Conservation (phyloP, 2,329 filamentous ascomycete species). For the Furcasterigmium sp. region DNA sequence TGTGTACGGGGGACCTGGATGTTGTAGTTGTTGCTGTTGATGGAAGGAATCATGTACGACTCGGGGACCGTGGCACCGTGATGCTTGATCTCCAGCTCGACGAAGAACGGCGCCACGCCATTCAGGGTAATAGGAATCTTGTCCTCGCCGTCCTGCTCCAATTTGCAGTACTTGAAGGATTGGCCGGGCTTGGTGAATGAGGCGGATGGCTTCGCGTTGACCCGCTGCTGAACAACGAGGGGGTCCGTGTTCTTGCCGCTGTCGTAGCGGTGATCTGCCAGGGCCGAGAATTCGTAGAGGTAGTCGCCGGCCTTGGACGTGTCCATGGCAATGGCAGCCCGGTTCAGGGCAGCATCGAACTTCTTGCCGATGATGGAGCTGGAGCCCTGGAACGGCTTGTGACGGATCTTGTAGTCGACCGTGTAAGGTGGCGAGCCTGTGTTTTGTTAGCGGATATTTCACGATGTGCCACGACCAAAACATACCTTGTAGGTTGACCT, state of each 20-base stretch:
- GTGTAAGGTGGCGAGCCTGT: constrained; percentile 74
- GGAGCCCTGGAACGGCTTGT: constrained; percentile 63
- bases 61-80: constrained; percentile 76
- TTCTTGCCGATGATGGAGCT: constrained; percentile 62
- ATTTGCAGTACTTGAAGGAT: constrained; percentile 91
- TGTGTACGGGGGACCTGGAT: constrained; percentile 81
- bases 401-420: constrained; percentile 74
- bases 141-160: constrained; percentile 76
- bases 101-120: constrained; percentile 78
- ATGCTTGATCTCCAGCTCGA: constrained; percentile 92
- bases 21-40: constrained; percentile 67
- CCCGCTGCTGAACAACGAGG: constrained; percentile 71
- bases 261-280: constrained; percentile 84
- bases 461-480: constrained; percentile 6
- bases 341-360: constrained; percentile 70
- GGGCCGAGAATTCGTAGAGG: constrained; percentile 76
- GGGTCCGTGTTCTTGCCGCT: constrained; percentile 62
- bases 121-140: constrained; percentile 81
- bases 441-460: constrained; percentile 22
- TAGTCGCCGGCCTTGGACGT: constrained; percentile 78
- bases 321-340: constrained; percentile 79
- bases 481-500: constrained; percentile 72
- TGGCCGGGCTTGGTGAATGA: constrained; percentile 81
- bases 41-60: constrained; percentile 73
- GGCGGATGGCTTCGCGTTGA: constrained; percentile 79